A percentile compares a stretch with the other conserved stretches of the same genome.
Conservation (phyloP, 305 asterid species). For the Fraxinus greggii region DNA sequence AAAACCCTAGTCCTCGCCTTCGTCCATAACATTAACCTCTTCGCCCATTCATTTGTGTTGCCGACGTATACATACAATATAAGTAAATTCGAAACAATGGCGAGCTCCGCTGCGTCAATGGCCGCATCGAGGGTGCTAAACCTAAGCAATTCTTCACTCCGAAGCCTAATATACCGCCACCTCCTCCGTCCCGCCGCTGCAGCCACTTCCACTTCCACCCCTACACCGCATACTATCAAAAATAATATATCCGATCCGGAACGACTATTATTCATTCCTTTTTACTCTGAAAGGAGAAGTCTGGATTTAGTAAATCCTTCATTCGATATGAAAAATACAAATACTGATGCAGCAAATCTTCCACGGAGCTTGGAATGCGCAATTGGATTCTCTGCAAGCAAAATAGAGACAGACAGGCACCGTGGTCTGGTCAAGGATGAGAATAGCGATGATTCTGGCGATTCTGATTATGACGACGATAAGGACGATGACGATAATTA, state of each 20-base stretch:
- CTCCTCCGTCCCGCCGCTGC: slow-evolving; percentile 21
- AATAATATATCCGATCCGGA: neutral
- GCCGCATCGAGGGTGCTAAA: slow-evolving; percentile 20
- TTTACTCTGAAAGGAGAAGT: neutral
- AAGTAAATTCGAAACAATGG: slow-evolving; percentile 8
- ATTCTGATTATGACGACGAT: neutral
- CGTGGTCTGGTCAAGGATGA: neutral
- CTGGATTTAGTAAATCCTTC: neutral
- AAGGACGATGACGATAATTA: neutral
- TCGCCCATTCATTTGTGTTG: neutral
- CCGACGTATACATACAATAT: neutral
- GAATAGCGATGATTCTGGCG: neutral
- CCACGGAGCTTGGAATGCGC: slow-evolving; percentile 8
- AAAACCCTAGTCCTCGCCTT: slow-evolving; percentile 5
- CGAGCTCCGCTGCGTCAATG: slow-evolving; percentile 15
- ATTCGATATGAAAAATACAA: neutral
- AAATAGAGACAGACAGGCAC: slow-evolving; percentile 10
- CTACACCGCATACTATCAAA: neutral
- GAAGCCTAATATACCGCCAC: slow-evolving; percentile 23
- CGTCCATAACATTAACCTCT: neutral
- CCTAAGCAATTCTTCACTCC: slow-evolving; percentile 13
- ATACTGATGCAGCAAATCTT: neutral
- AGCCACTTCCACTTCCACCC: neutral
- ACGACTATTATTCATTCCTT: neutral
- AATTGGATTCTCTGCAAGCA: slow-evolving; percentile 6